Base-by-base conservation (phyloP, 1,284 basidiomycete genomes). In the Cutaneotrichosporon arboriforme region DNA sequence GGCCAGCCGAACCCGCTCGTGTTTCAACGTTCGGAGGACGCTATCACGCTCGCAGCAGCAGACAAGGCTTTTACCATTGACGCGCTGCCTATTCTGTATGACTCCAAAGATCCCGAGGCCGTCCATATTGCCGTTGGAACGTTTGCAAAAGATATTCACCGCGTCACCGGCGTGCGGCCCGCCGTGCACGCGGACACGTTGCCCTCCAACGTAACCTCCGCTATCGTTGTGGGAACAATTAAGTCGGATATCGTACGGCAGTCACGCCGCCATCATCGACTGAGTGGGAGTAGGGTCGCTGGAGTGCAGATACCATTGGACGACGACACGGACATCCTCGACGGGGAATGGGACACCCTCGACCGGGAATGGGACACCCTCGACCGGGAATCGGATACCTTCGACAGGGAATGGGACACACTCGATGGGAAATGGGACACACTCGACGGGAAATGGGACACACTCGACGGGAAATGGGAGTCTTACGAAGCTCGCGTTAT, bases 391-490 rank as follows among this genome's bases (percentile, higher is more conserved):
- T n/a, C n/a, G n/a, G n/a, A n/a, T n/a, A n/a, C n/a, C n/a, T n/a
- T n/a, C n/a, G n/a, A n/a, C n/a, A n/a, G n/a, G n/a, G n/a, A n/a
- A n/a, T n/a, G n/a, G n/a, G n/a, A n/a, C n/a, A n/a, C n/a, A n/a
- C n/a, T n/a, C n/a, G n/a, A n/a, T n/a, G n/a, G n/a, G n/a, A n/a
- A n/a, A n/a, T n/a, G n/a, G 4, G 15, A 9, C 9, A 9, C 34
- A 14, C 44, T 31, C 26, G 26, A 31, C 26, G 26, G 26, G 10
- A n/a, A n/a, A n/a, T n/a, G n/a, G n/a, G n/a, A n/a, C n/a, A n/a
- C n/a, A n/a, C n/a, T n/a, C n/a, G n/a, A 20, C 48, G 83, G 83
- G 4, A 73, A 81, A 54, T 85, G 84, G 84, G 84, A 85, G 66
- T 66, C 81, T 0, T 86, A 81, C 70, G 63, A 81, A 57, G 72